Percentiles rank a stretch among this genome's conserved stretches.
Conservation (phyloP, 164 flowering plant genomes). For the Kalanchoe fedtschenkoi region DNA sequence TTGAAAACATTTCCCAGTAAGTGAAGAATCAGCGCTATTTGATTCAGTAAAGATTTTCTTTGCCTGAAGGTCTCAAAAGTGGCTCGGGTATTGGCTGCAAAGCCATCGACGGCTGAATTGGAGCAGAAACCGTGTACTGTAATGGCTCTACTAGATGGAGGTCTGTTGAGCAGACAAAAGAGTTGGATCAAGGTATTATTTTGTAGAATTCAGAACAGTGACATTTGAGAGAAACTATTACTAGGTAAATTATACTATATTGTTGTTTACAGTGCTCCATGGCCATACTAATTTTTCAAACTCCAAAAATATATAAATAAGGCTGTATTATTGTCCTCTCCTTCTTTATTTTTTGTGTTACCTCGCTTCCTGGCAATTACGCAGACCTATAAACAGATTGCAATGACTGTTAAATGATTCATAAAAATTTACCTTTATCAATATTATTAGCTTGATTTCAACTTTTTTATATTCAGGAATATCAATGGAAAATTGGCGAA, state of each 20-base stretch:
- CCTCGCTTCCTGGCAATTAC: background rate
- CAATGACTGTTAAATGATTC: background rate
- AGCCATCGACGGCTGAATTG: slow-evolving; percentile 23
- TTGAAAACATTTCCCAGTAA: background rate
- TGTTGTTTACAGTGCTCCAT: too few relatives aligned
- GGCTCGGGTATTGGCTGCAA: slow-evolving; percentile 71
- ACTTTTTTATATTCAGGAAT: background rate
- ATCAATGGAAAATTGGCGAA: background rate
- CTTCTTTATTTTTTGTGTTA: too few relatives aligned
- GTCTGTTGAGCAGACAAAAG: slow-evolving; percentile 74
- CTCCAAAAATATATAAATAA: too few relatives aligned
- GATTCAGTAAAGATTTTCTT: background rate
- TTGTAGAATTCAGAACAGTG: background rate
- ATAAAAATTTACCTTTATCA: background rate
- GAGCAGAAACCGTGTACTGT: slow-evolving; percentile 48
- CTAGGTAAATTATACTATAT: too few relatives aligned
- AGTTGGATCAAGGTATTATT: slow-evolving; percentile 75
- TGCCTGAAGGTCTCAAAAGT: slow-evolving; percentile 67
- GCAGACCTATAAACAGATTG: background rate
- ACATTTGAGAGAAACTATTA: too few relatives aligned
- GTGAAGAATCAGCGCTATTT: background rate
- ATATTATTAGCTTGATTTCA: too few relatives aligned
- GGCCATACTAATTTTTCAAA: too few relatives aligned
- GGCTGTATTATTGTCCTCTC: too few relatives aligned
- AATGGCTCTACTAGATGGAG: slow-evolving; percentile 93